Evolutionary conservation across 331 rosid species (phyloP).

Genomic region (Quercus tomentella): DNA sequence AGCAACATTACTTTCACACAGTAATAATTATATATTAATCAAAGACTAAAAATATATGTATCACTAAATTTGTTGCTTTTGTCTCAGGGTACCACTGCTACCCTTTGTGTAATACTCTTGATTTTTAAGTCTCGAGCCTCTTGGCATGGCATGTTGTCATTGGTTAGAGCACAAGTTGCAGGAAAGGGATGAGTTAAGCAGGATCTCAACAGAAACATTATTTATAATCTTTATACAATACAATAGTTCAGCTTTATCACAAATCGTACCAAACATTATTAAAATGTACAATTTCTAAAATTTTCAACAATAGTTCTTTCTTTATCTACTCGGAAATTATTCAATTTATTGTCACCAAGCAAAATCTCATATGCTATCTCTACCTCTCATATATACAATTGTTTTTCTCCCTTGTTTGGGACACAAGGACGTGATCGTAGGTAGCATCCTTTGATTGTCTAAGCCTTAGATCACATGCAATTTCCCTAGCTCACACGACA

Average conservation of each 20-base stretch:
- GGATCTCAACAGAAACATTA: conserved; percentile 18
- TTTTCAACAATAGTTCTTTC: neutral
- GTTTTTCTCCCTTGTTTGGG: conserved; percentile 26
- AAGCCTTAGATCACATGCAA: conserved; percentile 64
- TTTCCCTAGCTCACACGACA: conserved; percentile 55
- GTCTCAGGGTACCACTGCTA: too few species aligned
- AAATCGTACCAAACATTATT: neutral
- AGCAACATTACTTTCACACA: too few species aligned
- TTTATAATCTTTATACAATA: neutral
- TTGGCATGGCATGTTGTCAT: conserved; percentile 32
- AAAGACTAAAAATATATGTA: too few species aligned
- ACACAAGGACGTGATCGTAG: conserved; percentile 51
- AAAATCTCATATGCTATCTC: conserved; percentile 3
- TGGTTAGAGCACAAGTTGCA: conserved; percentile 12
- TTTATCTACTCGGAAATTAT: conserved; percentile 1
- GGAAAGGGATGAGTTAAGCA: conserved; percentile 4
- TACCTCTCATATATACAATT: neutral
- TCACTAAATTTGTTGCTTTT: too few species aligned
- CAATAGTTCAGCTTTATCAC: conserved; percentile 16
- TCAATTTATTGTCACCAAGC: conserved; percentile 2
- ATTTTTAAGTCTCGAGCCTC: neutral
- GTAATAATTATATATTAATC: too few species aligned
- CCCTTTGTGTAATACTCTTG: too few species aligned
- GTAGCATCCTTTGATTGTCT: conserved; percentile 18
- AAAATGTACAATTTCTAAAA: conserved; percentile 9